Base-by-base conservation (phyloP, 495 filamentous ascomycete genomes). In the Penicillium coprophilum region DNA sequence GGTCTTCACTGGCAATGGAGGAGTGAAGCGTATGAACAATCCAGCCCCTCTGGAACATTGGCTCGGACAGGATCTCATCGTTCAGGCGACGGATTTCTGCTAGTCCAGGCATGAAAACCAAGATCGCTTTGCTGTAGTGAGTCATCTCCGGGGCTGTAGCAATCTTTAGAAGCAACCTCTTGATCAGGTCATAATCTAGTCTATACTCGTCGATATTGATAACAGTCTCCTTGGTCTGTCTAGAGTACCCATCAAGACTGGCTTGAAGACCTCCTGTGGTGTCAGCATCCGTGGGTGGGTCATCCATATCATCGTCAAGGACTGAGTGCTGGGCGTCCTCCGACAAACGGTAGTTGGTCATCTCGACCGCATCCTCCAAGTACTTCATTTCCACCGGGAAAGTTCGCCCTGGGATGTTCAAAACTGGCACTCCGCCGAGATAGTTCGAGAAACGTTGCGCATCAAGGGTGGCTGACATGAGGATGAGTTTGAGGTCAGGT, bases 391-490 rank as follows among this genome's bases (percentile, higher is more conserved):
- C 78, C 28, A 98, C 94, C 0, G 94, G 94, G 70, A 93, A 97
- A 0, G 94, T 96, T 23, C 93, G 85, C 1, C 94, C 94, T 15
- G 94, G 94, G 19, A 97, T 90, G 30, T 86, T 90, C 44, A 98
- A 68, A 21, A 96, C 82, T 0, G 94, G 92, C 6, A 93, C 93
- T 19, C 85, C 85, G 21, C 84, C 82, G 0, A 98, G 78, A 61
- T 98, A 98, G 2, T 82, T 84, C 0, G 94, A 96, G 67, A 98
- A 96, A 15, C 85, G 85, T 55, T 93, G 85, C 7, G 94, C 90
- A 68, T 98, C 90, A 9, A 97, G 87, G 3, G 94, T 98, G 6
- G 94, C 94, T 49, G 92, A 96, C 94, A 97, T 98, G 24, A 98
- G 80, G 30, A 98, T 80, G 28, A 98, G 87, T 61, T 87, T 87